A percentile compares a stretch with the other conserved stretches of the same genome.
Evolutionary conservation across 208 protist genomes (phyloP).

Genomic region (Crithidia fasciculata): DNA sequence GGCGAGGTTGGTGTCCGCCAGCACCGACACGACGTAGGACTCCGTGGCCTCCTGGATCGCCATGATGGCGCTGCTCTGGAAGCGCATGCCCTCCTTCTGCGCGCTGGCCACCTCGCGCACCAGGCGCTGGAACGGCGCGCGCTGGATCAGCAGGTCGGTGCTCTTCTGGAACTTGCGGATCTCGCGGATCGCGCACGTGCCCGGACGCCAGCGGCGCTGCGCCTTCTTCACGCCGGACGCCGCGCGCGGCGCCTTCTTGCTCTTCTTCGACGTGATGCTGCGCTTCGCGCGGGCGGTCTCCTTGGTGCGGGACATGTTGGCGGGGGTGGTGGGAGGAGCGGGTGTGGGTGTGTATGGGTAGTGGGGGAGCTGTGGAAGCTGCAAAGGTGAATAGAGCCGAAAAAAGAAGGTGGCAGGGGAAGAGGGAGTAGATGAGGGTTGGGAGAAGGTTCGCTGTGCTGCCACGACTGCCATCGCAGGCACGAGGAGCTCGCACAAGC

Average conservation of each 20-base stretch:
- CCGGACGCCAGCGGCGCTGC: slow-evolving; percentile 95
- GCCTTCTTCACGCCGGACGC: slow-evolving; percentile 96
- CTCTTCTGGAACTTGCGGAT: slow-evolving; percentile 92
- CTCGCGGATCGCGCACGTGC: slow-evolving; percentile 98
- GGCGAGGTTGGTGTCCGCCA: slow-evolving; percentile 93
- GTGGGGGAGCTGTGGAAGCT: slow-evolving; percentile 1
- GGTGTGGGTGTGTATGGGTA: slow-evolving; percentile 1
- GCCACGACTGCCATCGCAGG: not conserved
- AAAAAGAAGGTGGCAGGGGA: not conserved
- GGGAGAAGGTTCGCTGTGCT: not conserved
- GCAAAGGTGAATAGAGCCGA: not conserved
- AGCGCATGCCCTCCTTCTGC: slow-evolving; percentile 84
- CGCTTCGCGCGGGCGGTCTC: slow-evolving; percentile 97
- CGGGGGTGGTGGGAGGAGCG: not conserved
- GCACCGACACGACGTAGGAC: slow-evolving; percentile 90
- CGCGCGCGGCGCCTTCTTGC: slow-evolving; percentile 97
- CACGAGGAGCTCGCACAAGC: too few species aligned
- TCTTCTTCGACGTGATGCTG: slow-evolving; percentile 94
- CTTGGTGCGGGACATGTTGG: slow-evolving; percentile 97
- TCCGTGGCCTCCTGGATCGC: slow-evolving; percentile 93
- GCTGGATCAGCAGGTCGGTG: slow-evolving; percentile 90
- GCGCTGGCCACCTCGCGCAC: slow-evolving; percentile 84
- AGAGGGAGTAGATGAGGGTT: not conserved
- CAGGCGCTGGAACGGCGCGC: slow-evolving; percentile 89
- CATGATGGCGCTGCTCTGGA: slow-evolving; percentile 84